Evolutionary conservation across 2,329 filamentous ascomycete species (phyloP), one percentile per base, ranked within the genome.

Genomic region (Arthrobotrys pseudoclavata): DNA sequence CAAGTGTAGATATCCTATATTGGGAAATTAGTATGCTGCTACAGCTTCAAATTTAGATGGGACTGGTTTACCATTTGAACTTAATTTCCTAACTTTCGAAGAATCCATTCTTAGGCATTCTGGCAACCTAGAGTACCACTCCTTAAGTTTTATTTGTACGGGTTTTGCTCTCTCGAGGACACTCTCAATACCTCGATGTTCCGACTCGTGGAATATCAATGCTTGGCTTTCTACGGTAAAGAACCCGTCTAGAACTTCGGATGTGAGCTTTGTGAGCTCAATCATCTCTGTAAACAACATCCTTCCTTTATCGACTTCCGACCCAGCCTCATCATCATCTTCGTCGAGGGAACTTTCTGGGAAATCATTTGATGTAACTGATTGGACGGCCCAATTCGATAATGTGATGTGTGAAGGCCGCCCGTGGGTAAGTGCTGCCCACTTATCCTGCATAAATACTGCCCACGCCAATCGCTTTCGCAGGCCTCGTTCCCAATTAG

Each of bases 381-480:
- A 83, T 72, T 87, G 87, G 4, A 97, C 93, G 1, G 91, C 93
- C 93, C 93, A 97, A 83, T 96, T 89, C 20, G 87, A 85, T 18
- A 86, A 84, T 79, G 88, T 88, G 69, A 91, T 89, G 80, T 96
- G 93, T 3, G 93, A 96, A 0, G 93, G 94, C 10, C 93, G 90
- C 9, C 93, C 93, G 82, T 96, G 92, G 24, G 96, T 90, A 20
- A 97, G 86, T 1, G 93, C 91, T 15, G 92, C 92, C 94, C 94
- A 97, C 83, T 92, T 96, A 84, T 97, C 94, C 84, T 97, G 93
- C 91, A 96, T 95, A 83, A 96, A 97, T 62, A 97, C 84, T 1
- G 92, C 94, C 94, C 94, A 97, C 0, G 93, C 93, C 48, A 97
- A 88, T 60, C 94, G 89, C 83, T 95, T 96, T 77, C 94, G 88